Evolutionary conservation across 176 grass and related monocot genomes (phyloP).

Genomic region (Carex scoparia): DNA sequence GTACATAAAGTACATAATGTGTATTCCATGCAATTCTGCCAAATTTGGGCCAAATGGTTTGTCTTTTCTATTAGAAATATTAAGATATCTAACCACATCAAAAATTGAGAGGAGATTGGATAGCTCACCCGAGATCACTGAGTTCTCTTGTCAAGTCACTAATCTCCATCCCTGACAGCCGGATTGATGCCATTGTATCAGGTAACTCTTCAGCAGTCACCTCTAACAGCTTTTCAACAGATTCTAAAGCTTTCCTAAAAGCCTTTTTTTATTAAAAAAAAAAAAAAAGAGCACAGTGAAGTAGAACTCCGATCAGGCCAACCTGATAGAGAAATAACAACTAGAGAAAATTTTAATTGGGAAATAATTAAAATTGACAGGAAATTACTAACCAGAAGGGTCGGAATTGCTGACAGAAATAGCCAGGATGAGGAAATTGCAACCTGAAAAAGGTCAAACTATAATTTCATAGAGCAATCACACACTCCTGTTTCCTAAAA

Average conservation of each 20-base stretch:
- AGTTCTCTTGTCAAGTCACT: constrained; percentile 62
- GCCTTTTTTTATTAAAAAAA: constrained; percentile 34
- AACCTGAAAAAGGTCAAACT: constrained; percentile 34
- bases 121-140: constrained; percentile 49
- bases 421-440: constrained; percentile 40
- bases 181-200: constrained; percentile 63
- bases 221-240: constrained; percentile 52
- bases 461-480: neutral
- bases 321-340: neutral
- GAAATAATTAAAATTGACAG: neutral
- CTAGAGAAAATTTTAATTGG: neutral
- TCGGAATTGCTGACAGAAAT: constrained; percentile 51
- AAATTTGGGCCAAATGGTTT: neutral
- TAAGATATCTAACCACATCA: neutral
- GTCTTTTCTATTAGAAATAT: neutral
- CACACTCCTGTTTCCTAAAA: neutral
- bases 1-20: neutral
- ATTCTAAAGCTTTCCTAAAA: constrained; percentile 49
- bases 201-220: constrained; percentile 48
- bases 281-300: neutral
- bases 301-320: neutral
- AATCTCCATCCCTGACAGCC: constrained; percentile 54
- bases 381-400: constrained; percentile 44
- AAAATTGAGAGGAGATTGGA: constrained; percentile 3
- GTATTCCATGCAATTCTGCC: neutral